Evolutionary conservation across 2,329 filamentous ascomycete genomes (phyloP), one percentile per base, ranked within the genome.

Genomic region (Byssochlamys sp.): DNA sequence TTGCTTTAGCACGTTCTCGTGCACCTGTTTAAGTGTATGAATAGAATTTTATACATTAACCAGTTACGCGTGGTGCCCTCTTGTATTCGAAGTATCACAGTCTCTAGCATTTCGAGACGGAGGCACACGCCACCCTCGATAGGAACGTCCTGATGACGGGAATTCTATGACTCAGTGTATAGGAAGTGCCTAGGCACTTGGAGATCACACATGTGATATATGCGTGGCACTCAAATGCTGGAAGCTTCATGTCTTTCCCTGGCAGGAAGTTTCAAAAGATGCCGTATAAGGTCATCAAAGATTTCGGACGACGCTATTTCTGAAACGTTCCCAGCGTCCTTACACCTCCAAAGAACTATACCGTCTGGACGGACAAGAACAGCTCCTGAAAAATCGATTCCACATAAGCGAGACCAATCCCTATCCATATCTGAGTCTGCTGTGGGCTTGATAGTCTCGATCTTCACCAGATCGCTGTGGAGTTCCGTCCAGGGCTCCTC

Each of bases 291-390:
- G 4, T 6, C 24, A 51, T 51, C 49, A 28, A 51, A 51, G 7
- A 14, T 19, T 24, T n/a, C 39, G 2, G 39, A 45, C 14, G 39
- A 45, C 4, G n/a, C 7, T 51, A 24, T 51, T 51, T 28, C 24
- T 14, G 49, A 12, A 2, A 4, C 14, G 2, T 11, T 51, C 49
- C 14, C 49, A 51, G 6, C 24, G 10, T 53, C 52, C 9, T 53
- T 19, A 24, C 50, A 61, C 55, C 61, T 54, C 66, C 62, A 72
- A 5, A 63, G 63, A 29, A 71, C 65, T 52, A 71, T 69, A 11
- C 66, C 65, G 59, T 72, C 70, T 7, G 69, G 68, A 28, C 70
- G 59, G 10, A 69, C 67, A 9, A 72, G 63, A 1, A 71, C 61
- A 27, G 66, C 69, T 2, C 66, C 69, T 24, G 58, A 49, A 1